Base-by-base conservation (phyloP, 345 rosid genomes). In the Heritiera littoralis region DNA sequence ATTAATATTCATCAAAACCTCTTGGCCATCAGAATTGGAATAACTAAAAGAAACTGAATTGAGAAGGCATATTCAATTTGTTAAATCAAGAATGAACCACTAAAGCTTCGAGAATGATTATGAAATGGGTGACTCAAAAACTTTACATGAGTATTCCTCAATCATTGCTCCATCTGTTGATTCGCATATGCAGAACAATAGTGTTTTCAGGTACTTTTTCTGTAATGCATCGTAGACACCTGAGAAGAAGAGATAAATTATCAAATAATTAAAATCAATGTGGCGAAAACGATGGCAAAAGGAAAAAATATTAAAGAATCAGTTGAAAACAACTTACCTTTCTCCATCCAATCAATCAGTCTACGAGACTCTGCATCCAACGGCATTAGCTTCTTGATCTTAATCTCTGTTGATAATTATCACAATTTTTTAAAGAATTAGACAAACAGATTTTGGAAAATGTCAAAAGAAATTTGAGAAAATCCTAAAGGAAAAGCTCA, bases 311-410 rank as follows among this genome's bases (percentile, higher is more conserved):
- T 58, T 35, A 28, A 77, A 78, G 28, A 75, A 78, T 56, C 60
- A 80, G 8, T 10, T n/a, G 45, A 81, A 58, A 72, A 65, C n/a
- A 30, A 20, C 82, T 68, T 84, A 85, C 98, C 98, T 92, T 94
- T 97, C 88, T 97, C 98, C 99, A 94, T 94, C 98, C 99, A 94
- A 76, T 97, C 98, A 71, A 97, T 94, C 86, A 97, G 80, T 70
- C 98, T 86, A 77, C 98, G 95, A 46, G 99, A 93, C 87, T 93
- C 99, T 0, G 92, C 89, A 86, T 97, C 98, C 89, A 93, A 81
- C 1, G 99, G 98, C 99, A 97, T 92, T 67, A 97, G 85, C 90
- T 94, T 97, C 89, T 94, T 97, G 83, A 97, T 97, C 91, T 90
- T 97, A 92, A 90, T 92, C 86, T 97, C 98, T 97, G 84, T 78